Conservation (phyloP, 306 rosid species). For the Hylodesmum podocarpum region DNA sequence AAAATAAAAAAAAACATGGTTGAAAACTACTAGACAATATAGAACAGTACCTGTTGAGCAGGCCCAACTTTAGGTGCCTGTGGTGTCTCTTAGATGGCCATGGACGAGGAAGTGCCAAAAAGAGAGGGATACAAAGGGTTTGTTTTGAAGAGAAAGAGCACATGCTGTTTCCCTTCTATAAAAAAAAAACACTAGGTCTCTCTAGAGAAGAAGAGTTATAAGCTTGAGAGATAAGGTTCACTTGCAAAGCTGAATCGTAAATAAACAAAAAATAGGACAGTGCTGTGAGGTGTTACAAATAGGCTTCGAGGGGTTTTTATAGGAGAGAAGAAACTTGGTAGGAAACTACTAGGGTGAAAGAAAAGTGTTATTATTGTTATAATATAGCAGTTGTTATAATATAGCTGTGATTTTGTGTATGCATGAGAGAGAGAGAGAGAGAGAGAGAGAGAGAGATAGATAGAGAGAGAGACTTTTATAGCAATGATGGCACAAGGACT, state of each 20-base stretch:
- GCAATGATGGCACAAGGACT: constrained; percentile 83
- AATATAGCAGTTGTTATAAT: constrained; percentile 38
- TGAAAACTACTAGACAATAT: background rate
- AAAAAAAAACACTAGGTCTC: background rate
- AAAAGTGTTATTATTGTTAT: constrained; percentile 2
- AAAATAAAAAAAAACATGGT: background rate
- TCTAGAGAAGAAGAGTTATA: background rate
- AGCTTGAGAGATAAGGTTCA: constrained; percentile 32
- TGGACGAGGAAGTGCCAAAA: constrained; percentile 37
- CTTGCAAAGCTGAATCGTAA: background rate
- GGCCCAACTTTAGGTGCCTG: constrained; percentile 39
- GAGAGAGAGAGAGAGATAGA: constrained; percentile 44
- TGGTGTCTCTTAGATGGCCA: constrained; percentile 43
- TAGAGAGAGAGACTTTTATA: constrained; percentile 48
- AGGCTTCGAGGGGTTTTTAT: constrained; percentile 44
- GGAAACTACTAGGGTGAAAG: constrained; percentile 16
- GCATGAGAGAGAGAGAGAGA: constrained; percentile 35
- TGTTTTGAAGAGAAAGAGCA: constrained; percentile 49
- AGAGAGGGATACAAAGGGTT: constrained; percentile 24
- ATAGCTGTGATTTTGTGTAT: constrained; percentile 53
- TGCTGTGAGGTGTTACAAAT: constrained; percentile 36
- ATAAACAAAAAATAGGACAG: constrained; percentile 13
- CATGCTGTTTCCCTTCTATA: constrained; percentile 37
- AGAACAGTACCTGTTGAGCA: constrained; percentile 56
- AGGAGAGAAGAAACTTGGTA: constrained; percentile 15